Base-by-base conservation (phyloP, 257 asterid genomes). In the Capsicum chinense region DNA sequence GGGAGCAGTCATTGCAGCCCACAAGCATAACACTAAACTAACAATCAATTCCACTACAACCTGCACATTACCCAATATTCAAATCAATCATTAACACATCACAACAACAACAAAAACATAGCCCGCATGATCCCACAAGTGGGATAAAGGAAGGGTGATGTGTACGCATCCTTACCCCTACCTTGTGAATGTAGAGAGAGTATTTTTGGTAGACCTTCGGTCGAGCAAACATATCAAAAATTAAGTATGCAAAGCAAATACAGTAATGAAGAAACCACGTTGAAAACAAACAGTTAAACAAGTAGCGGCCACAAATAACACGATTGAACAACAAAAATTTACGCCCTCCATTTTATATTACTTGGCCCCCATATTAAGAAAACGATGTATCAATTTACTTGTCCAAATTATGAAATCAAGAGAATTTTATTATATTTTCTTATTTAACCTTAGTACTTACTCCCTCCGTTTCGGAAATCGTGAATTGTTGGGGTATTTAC, bases 1-100 rank as follows among this genome's bases (percentile, higher is more conserved):
- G 1, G 99, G 99, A 81, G 90, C 95, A 78, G 91, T 89, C 79
- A 96, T 88, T 79, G 97, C 98, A 66, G 99, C 99, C 92, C 95
- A 92, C 93, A 91, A 70, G 84, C 98, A 94, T 57, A 96, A 88
- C 39, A 88, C 81, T 60, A 96, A 63, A 39, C 95, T 95, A 19
- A 87, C 90, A 26, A 92, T 74, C 91, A 96, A 83, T 90, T 94
- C 98, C 79, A 92, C 26, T 60, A 96, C 94, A 80, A 96, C 98
- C 99, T 96, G 95, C 88, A 92, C 82, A 76, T 21, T 86, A 44
- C 50, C 85, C 71, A 76, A 50, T 7, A 83, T 84, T 50, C 48
- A 83, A 83, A 83, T 85, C 64, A 73, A 86, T 80, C 44, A 84
- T 80, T 15, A 50, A 33, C 64, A 56, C 63, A 79, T 76, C 62